Evolutionary conservation across 768 basidiomycete species (phyloP).

Genomic region (Termitomyces heimii): DNA sequence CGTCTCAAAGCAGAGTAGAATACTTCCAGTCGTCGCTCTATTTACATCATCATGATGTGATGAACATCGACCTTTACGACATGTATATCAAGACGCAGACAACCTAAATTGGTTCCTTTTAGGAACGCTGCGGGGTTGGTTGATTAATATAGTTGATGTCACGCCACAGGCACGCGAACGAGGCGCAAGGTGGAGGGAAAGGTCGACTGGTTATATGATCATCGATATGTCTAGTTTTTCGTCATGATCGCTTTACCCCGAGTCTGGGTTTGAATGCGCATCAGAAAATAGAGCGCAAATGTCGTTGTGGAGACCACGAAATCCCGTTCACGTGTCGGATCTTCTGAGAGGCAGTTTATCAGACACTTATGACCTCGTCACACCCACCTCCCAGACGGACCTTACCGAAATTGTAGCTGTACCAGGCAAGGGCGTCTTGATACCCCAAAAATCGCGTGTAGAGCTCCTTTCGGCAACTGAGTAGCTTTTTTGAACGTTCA

Average conservation of each 20-base stretch:
- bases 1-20: neutral
- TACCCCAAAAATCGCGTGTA: neutral
- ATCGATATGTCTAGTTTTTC: constrained; percentile 2
- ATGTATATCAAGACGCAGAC: constrained; percentile 13
- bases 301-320: neutral
- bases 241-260: neutral
- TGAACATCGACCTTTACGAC: constrained; percentile 14
- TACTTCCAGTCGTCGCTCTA: constrained; percentile 15
- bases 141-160: constrained; percentile 2
- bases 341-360: no score
- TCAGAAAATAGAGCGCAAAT: neutral
- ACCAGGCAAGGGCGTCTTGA: neutral
- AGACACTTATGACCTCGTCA: constrained; percentile 3
- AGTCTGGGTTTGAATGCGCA: neutral
- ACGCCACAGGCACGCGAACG: neutral
- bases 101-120: neutral
- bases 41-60: constrained; percentile 18
- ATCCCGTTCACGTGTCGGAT: neutral
- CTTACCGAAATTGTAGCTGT: neutral
- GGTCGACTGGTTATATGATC: neutral
- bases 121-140: neutral
- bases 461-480: neutral
- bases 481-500: neutral
- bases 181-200: constrained; percentile 3
- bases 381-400: neutral